A percentile compares a stretch with the other conserved stretches of the same genome.
phyloP scores from a whole-genome alignment of 2,329 filamentous ascomycete genomes.

The Pezicula radicicola region DNA sequence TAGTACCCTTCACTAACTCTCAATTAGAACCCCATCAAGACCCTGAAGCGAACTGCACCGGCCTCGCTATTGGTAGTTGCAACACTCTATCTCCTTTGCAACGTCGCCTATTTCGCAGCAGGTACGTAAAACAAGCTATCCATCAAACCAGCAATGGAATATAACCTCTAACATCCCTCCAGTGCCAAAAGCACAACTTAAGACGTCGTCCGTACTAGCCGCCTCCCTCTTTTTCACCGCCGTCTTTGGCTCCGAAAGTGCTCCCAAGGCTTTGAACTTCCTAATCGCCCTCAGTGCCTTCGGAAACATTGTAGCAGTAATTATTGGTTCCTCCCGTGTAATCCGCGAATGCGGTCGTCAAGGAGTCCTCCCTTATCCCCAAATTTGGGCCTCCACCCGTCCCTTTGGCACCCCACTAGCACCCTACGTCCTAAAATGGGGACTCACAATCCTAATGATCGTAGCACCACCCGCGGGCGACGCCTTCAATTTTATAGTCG shows the following conservation, averaged over 20 bases:
- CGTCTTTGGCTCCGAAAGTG: constrained; percentile 47
- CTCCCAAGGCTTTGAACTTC: constrained; percentile 52
- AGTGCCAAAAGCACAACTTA: constrained; percentile 52
- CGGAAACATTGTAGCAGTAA: constrained; percentile 53
- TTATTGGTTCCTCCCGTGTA: constrained; percentile 50
- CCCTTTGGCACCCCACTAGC: constrained; percentile 60
- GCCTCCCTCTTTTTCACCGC: constrained; percentile 56
- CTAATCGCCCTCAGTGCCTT: constrained; percentile 54
- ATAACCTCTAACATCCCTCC: not conserved
- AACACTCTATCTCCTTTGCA: constrained; percentile 54
- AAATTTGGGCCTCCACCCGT: constrained; percentile 55
- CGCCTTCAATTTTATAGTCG: constrained; percentile 61
- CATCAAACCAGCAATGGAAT: not conserved
- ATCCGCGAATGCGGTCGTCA: constrained; percentile 54
- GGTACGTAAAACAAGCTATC: constrained; percentile 23
- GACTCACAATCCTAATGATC: constrained; percentile 54
- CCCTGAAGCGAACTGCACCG: constrained; percentile 47
- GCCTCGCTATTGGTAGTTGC: constrained; percentile 49
- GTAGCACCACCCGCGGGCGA: constrained; percentile 56
- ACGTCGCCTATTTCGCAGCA: constrained; percentile 59
- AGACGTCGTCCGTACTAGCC: constrained; percentile 48
- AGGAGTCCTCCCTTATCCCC: constrained; percentile 3
- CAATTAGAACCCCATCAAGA: constrained; percentile 50
- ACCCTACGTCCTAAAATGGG: constrained; percentile 53
- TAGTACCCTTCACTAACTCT: not conserved